Percentiles rank a stretch among this genome's conserved stretches.
Evolutionary conservation across 1,139 yeast genomes (phyloP).

Genomic region (Protomyces pachydermus): DNA sequence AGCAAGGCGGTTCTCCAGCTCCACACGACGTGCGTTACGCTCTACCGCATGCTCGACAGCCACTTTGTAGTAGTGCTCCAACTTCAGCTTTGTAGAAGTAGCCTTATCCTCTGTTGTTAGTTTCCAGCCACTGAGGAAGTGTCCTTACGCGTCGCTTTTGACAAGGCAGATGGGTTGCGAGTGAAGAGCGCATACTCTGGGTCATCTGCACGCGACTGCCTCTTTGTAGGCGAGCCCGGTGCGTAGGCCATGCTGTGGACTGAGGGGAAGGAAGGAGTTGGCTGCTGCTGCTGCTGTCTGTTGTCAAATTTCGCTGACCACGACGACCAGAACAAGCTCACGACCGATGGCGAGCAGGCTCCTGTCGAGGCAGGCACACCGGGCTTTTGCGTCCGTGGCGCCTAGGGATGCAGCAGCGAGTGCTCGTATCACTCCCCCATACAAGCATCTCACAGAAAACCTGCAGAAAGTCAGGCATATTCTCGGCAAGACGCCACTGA

Average conservation of each 20-base stretch:
- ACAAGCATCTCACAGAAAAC: slow-evolving; percentile 63
- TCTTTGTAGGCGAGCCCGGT: slow-evolving; percentile 25
- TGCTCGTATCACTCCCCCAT: slow-evolving; percentile 61
- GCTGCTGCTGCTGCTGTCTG: neutral
- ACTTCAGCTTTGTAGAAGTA: slow-evolving; percentile 56
- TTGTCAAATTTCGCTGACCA: neutral
- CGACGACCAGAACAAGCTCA: neutral
- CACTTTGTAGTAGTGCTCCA: slow-evolving; percentile 63
- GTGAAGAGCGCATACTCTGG: slow-evolving; percentile 10
- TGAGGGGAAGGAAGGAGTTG: neutral
- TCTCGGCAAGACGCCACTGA: slow-evolving; percentile 59
- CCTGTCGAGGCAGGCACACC: neutral
- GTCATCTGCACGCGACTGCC: slow-evolving; percentile 8
- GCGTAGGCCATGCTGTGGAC: neutral
- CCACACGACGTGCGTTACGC: slow-evolving; percentile 55
- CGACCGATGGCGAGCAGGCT: neutral
- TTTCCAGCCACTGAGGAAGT: neutral
- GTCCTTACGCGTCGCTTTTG: slow-evolving; percentile 16
- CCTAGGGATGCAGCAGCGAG: neutral
- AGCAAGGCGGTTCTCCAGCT: slow-evolving; percentile 54
- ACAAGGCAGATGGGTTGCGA: slow-evolving; percentile 19
- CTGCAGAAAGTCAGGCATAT: slow-evolving; percentile 59
- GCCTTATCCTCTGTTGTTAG: slow-evolving; percentile 39
- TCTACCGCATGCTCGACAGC: slow-evolving; percentile 70
- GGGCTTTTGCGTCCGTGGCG: neutral